These are phyloP conservation scores for Verticillium klebahnii DNA, from an alignment of 2,329 filamentous ascomycete species.

Conservation along the genomic window DNA sequence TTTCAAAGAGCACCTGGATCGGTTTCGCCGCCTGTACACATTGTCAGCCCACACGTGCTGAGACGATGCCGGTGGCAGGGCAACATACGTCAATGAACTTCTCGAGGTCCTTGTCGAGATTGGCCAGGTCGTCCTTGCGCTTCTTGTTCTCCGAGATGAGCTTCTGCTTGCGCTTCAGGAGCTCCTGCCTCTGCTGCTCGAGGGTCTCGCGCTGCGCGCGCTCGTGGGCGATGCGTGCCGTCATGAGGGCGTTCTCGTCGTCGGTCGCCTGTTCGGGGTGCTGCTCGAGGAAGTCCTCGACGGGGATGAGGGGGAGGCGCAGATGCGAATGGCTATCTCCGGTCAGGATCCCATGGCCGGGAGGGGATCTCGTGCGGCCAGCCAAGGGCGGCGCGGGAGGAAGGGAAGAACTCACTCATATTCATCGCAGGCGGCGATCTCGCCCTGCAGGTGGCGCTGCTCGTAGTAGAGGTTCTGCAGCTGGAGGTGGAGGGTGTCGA, in stretches of 20 bases:
- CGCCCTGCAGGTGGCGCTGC: constrained; percentile 81
- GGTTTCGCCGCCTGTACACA: constrained; percentile 70
- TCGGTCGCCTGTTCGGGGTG: constrained; percentile 71
- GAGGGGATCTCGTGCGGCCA: neutral
- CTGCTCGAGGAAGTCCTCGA: constrained; percentile 72
- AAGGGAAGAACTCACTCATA: constrained; percentile 66
- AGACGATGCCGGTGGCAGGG: neutral
- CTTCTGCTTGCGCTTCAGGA: constrained; percentile 62
- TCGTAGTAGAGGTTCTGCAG: constrained; percentile 97
- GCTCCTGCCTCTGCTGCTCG: constrained; percentile 76
- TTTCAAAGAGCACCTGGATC: constrained; percentile 81
- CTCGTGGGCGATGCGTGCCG: constrained; percentile 88
- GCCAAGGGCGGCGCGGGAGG: too few relatives aligned
- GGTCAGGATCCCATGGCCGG: neutral
- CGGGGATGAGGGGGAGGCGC: constrained; percentile 76
- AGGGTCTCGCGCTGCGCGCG: constrained; percentile 76
- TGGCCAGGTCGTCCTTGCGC: constrained; percentile 87
- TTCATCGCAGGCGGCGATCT: constrained; percentile 85
- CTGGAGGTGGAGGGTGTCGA: constrained; percentile 86
- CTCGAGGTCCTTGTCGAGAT: constrained; percentile 86
- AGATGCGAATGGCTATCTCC: constrained; percentile 73
- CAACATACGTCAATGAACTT: constrained; percentile 82
- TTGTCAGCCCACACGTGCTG: constrained; percentile 12
- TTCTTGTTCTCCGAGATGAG: constrained; percentile 75
- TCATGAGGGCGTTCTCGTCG: constrained; percentile 78